A percentile compares a stretch with the other conserved stretches of the same genome.
Evolutionary conservation across 148 eudicot genomes (phyloP).

Genomic region (Suaeda aralocaspica): DNA sequence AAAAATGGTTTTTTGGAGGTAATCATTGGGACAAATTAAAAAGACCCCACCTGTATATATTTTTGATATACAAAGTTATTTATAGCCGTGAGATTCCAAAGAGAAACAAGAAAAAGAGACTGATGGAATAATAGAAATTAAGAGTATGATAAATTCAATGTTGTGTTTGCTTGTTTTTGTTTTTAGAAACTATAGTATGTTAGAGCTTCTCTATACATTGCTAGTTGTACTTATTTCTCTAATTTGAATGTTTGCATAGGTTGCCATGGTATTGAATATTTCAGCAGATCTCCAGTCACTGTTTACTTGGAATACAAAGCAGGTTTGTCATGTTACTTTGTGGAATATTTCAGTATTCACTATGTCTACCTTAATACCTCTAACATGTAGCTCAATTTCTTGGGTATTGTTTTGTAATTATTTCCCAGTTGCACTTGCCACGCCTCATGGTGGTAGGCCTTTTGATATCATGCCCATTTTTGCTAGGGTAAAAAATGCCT

Average conservation of each 20-base stretch:
- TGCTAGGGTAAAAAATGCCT: neutral
- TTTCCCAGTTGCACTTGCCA: neutral
- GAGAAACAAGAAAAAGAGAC: too few species aligned
- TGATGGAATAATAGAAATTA: too few species aligned
- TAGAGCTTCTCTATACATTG: neutral
- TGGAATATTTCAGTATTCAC: neutral
- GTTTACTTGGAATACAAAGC: conserved; percentile 94
- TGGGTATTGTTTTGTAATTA: neutral
- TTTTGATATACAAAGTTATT: too few species aligned
- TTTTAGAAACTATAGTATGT: neutral
- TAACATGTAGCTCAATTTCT: neutral
- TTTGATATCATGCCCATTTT: neutral
- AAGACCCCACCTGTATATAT: too few species aligned
- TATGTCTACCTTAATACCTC: neutral
- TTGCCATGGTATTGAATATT: conserved; percentile 56
- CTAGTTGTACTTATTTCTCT: neutral
- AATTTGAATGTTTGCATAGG: conserved; percentile 34
- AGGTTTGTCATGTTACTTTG: conserved; percentile 40
- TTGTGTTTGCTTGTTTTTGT: too few species aligned
- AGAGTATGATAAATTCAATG: too few species aligned
- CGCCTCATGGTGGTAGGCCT: neutral
- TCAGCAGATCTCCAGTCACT: conserved; percentile 74
- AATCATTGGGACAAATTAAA: too few species aligned
- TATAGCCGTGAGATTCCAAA: too few species aligned
- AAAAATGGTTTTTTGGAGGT: too few species aligned